Base-by-base conservation (phyloP, 2,329 filamentous ascomycete genomes). In the Chrysosporium keratinophilum region DNA sequence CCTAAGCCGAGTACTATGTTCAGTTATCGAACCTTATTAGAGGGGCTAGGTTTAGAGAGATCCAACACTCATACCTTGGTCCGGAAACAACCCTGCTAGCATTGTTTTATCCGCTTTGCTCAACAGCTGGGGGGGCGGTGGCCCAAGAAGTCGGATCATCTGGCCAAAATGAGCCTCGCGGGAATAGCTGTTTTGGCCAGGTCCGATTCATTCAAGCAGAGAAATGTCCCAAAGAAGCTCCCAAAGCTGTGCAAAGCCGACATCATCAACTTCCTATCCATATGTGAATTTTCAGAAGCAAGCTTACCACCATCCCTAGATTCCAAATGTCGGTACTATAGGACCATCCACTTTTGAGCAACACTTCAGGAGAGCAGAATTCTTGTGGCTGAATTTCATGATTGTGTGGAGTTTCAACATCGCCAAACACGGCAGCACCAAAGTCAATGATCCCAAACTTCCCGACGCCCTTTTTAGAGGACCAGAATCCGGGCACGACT, bases 71-170 rank as follows among this genome's bases (percentile, higher is more conserved):
- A 48, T 42, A 54, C 52, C 52, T 35, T 49, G 4, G 1, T 34
- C 37, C 1, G 52, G 43, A 40, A 49, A 54, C 19, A 50, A 37
- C 12, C 15, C n/a, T n/a, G 45, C 49, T 15, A 12, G 3, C 15
- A 50, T 50, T 12, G 15, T 3, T 35, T 49, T 14, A 28, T 54
- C 52, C 3, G 44, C 52, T 23, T 31, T 54, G 4, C 14, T 23
- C 23, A 49, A 37, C n/a, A 49, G 17, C 28, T 50, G 12, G 12
- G 5, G 43, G 17, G 52, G 52, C 9, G 44, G 52, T 9, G 52
- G 39, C 3, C 52, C 52, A 20, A 54, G 44, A 7, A 51, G 59
- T 57, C 15, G 51, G 59, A 37, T 64, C 61, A 48, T 60, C 58
- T 40, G 60, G 41, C 6, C 48, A 41, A 52, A 59, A 60, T 10